These are phyloP conservation scores for Phytophthora agathidicida DNA, from an alignment of 352 stramenopile species.

Conservation along the genomic window DNA sequence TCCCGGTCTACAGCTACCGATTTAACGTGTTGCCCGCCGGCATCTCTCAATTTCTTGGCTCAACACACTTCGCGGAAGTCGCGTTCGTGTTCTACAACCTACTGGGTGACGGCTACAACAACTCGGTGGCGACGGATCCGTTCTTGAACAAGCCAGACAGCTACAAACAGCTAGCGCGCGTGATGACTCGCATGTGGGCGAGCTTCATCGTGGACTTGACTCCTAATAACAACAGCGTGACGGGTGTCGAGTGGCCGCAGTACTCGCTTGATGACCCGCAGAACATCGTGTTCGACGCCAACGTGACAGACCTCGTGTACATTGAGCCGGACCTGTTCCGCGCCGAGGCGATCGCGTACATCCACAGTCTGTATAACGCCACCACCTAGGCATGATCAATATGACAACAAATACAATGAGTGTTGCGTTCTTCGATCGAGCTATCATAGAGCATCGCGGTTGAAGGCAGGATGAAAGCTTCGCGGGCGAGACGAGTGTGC, in stretches of 20 bases:
- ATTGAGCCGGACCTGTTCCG: conserved; percentile 34
- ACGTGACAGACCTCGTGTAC: conserved; percentile 38
- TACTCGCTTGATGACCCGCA: conserved; percentile 31
- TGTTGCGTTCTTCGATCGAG: not conserved
- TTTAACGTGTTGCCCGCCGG: conserved; percentile 32
- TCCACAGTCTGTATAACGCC: conserved; percentile 30
- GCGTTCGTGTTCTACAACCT: conserved; percentile 43
- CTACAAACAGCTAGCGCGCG: conserved; percentile 17
- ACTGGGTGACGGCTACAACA: conserved; percentile 31
- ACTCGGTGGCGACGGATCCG: conserved; percentile 22
- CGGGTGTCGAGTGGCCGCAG: conserved; percentile 27
- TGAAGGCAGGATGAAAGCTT: too few relatives aligned
- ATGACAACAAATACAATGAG: conserved; percentile 1
- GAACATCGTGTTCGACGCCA: conserved; percentile 37
- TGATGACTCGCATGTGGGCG: conserved; percentile 42
- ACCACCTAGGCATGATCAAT: conserved; percentile 13
- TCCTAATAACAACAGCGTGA: conserved; percentile 23
- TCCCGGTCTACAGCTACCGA: conserved; percentile 35
- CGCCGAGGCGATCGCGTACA: conserved; percentile 30
- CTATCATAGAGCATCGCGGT: too few relatives aligned
- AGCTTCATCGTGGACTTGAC: conserved; percentile 38
- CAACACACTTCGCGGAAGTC: conserved; percentile 31
- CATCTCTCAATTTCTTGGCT: conserved; percentile 17
- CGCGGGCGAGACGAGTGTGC: not conserved
- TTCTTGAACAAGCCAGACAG: conserved; percentile 25